Conservation (phyloP, 352 stramenopile genomes). For the Pythium monospermum region DNA sequence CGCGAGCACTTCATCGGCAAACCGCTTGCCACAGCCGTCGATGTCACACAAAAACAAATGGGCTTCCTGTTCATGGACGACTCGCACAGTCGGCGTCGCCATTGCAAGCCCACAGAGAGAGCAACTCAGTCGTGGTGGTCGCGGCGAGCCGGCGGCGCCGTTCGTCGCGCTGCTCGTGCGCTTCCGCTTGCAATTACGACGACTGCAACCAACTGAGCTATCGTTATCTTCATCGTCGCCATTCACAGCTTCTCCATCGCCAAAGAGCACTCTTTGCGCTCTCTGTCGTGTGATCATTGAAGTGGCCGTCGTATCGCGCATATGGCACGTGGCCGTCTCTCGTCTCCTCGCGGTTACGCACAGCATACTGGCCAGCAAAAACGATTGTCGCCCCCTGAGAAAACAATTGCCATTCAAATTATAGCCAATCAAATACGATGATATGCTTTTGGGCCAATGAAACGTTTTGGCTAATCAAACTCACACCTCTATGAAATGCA, state of each 20-base stretch:
- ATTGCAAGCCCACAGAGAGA: neutral
- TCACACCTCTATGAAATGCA: too few relatives aligned
- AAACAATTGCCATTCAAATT: too few relatives aligned
- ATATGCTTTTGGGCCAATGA: neutral
- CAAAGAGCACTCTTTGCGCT: conserved; percentile 11
- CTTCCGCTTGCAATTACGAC: conserved; percentile 24
- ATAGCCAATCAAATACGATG: too few relatives aligned
- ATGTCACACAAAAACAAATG: conserved; percentile 20
- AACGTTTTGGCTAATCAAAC: too few relatives aligned
- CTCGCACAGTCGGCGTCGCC: neutral
- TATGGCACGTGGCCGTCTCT: neutral
- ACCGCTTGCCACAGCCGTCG: conserved; percentile 14
- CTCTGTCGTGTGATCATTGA: neutral
- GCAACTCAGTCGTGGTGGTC: neutral
- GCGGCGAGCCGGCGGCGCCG: neutral
- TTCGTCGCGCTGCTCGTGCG: neutral
- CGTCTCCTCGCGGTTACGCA: neutral
- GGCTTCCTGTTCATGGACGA: neutral
- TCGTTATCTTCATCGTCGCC: conserved; percentile 1
- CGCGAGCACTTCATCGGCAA: conserved; percentile 14
- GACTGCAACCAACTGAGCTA: too few relatives aligned
- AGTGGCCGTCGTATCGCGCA: neutral
- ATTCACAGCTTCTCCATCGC: neutral
- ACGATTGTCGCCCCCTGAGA: too few relatives aligned
- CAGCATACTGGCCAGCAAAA: too few relatives aligned